Percentiles rank a stretch among this genome's conserved stretches.
These are phyloP conservation scores for Delonix regia DNA, from an alignment of 306 rosid species.

Conservation along the genomic window DNA sequence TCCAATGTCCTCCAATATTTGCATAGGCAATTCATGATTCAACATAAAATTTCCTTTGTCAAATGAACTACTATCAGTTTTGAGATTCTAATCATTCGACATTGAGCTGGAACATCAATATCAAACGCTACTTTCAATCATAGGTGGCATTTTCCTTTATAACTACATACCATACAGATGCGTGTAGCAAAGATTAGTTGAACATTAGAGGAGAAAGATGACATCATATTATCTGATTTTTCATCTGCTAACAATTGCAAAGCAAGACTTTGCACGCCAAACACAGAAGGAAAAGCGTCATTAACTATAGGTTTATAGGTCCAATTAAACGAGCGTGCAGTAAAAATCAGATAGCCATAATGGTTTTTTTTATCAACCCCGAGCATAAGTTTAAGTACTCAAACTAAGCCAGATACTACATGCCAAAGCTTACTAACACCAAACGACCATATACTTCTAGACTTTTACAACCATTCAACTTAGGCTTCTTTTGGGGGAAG, in stretches of 20 bases:
- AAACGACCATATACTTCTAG: background rate
- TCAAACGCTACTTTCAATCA: background rate
- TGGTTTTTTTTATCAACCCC: background rate
- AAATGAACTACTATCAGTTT: background rate
- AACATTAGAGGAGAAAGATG: background rate
- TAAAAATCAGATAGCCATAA: background rate
- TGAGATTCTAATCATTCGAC: background rate
- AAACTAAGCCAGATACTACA: slow-evolving; percentile 1
- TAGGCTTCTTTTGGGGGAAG: background rate
- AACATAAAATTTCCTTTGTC: background rate
- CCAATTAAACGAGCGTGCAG: background rate
- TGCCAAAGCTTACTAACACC: background rate
- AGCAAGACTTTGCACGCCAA: slow-evolving; percentile 1
- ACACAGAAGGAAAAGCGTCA: slow-evolving; percentile 21
- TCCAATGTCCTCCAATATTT: background rate
- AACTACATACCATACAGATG: background rate
- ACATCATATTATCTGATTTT: background rate
- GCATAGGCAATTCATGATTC: background rate
- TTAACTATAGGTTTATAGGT: background rate
- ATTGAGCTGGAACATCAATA: slow-evolving; percentile 3
- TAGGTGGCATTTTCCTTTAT: background rate
- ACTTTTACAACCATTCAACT: background rate
- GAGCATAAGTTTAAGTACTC: background rate
- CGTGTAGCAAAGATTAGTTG: background rate
- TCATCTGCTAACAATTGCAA: slow-evolving; percentile 14